phyloP scores from a whole-genome alignment of 2,329 filamentous ascomycete species.

The Xylariaceae sp. region DNA sequence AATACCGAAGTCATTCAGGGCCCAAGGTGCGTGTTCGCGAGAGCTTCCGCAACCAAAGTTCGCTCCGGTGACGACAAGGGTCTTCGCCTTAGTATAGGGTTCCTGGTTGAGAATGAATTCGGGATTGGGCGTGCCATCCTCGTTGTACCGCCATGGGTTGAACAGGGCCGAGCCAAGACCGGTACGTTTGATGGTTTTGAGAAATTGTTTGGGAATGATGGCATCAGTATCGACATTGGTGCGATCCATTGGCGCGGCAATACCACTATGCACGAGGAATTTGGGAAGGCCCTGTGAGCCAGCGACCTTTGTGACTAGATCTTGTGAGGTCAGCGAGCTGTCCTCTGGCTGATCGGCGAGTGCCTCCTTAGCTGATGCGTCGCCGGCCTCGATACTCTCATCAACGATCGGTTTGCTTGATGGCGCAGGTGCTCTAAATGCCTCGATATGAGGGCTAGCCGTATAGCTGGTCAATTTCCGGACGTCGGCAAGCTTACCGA shows the following conservation, averaged over 20 bases:
- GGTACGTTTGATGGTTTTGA: slow-evolving; percentile 98
- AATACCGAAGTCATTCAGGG: slow-evolving; percentile 93
- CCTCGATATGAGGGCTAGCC: slow-evolving; percentile 54
- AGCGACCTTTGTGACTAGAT: slow-evolving; percentile 42
- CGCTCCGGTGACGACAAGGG: slow-evolving; percentile 81
- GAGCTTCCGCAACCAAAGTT: slow-evolving; percentile 96
- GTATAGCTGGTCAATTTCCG: slow-evolving; percentile 65
- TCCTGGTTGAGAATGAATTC: slow-evolving; percentile 88
- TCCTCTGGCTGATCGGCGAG: slow-evolving; percentile 59
- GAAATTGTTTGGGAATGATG: slow-evolving; percentile 98
- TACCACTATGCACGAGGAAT: slow-evolving; percentile 77
- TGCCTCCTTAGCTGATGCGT: slow-evolving; percentile 44
- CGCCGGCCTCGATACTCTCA: slow-evolving; percentile 47
- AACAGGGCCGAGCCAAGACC: slow-evolving; percentile 87
- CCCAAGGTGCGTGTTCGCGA: slow-evolving; percentile 95
- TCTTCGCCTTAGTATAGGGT: slow-evolving; percentile 77
- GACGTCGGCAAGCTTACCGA: slow-evolving; percentile 87
- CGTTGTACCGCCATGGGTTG: slow-evolving; percentile 72
- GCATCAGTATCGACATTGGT: slow-evolving; percentile 97
- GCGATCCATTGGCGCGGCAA: slow-evolving; percentile 80
- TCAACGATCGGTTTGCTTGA: slow-evolving; percentile 45
- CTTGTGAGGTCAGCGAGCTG: slow-evolving; percentile 59
- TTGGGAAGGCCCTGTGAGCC: slow-evolving; percentile 65
- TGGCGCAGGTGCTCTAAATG: slow-evolving; percentile 37
- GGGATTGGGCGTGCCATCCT: slow-evolving; percentile 67